Conservation (phyloP, 1,284 basidiomycete species). For the Tylopilus sp. region DNA sequence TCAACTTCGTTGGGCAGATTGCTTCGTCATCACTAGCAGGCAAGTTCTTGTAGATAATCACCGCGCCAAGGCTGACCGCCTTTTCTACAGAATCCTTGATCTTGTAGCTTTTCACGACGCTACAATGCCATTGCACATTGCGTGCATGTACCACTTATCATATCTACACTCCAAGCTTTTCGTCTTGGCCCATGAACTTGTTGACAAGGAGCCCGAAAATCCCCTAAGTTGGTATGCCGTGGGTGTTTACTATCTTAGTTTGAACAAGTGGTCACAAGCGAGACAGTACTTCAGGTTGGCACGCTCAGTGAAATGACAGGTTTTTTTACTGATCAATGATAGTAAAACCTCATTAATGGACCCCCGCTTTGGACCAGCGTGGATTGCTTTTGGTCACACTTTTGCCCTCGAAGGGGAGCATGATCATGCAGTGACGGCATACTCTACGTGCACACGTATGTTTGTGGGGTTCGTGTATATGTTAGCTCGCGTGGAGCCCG, state of each 20-base stretch:
- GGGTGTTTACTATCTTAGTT: conserved; percentile 92
- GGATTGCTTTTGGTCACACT: conserved; percentile 97
- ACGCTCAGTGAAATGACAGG: neutral
- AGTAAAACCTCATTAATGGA: conserved; percentile 98
- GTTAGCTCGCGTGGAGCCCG: neutral
- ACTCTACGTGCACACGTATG: conserved; percentile 92
- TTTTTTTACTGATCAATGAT: conserved; percentile 1
- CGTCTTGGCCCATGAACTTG: conserved; percentile 93
- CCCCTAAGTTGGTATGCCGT: conserved; percentile 98
- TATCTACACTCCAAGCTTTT: conserved; percentile 91
- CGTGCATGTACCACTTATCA: conserved; percentile 94
- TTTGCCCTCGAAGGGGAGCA: conserved; percentile 97
- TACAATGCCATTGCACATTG: conserved; percentile 90
- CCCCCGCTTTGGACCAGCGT: conserved; percentile 91
- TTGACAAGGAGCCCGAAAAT: conserved; percentile 89
- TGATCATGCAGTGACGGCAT: conserved; percentile 97
- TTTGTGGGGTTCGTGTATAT: conserved; percentile 75
- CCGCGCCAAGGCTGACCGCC: neutral
- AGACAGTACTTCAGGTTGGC: conserved; percentile 87
- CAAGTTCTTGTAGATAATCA: conserved; percentile 29
- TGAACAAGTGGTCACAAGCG: conserved; percentile 83
- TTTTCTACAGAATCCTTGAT: conserved; percentile 65
- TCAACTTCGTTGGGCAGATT: conserved; percentile 91
- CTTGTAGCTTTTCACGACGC: conserved; percentile 79
- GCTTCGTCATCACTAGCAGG: conserved; percentile 85